Evolutionary conservation across 441 rosid species (phyloP).

Genomic region (Adansonia rubrostipa): DNA sequence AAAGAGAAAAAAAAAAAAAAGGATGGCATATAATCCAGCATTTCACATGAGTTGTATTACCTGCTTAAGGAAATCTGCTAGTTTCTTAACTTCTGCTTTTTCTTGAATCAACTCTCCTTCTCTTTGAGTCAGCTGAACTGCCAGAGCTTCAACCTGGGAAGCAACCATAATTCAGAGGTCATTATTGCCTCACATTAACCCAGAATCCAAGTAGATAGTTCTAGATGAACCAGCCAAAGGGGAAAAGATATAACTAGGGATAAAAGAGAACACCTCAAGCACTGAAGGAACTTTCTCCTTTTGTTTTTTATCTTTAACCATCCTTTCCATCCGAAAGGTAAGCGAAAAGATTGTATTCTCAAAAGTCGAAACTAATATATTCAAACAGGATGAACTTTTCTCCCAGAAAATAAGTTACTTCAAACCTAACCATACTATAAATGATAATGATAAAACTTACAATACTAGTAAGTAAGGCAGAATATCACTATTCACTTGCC

Average conservation of each 20-base stretch:
- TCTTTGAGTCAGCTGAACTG: constrained; percentile 91
- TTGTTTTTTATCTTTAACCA: not conserved
- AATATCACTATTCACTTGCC: not conserved
- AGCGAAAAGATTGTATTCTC: not conserved
- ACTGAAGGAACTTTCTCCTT: no score
- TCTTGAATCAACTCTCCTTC: constrained; percentile 96
- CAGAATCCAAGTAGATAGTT: constrained; percentile 9
- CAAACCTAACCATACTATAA: not conserved
- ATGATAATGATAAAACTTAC: not conserved
- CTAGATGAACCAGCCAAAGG: constrained; percentile 2
- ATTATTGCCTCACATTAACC: constrained; percentile 22
- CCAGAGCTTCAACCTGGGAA: constrained; percentile 91
- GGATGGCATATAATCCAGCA: not conserved
- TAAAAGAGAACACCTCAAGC: not conserved
- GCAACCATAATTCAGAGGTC: constrained; percentile 22
- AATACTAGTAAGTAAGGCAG: not conserved
- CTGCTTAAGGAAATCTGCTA: constrained; percentile 88
- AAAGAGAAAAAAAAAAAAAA: no score
- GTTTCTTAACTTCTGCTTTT: constrained; percentile 93
- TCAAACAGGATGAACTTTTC: not conserved
- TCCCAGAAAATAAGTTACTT: not conserved
- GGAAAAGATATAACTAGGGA: not conserved
- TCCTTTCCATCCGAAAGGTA: not conserved
- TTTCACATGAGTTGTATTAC: constrained; percentile 40
- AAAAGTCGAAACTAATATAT: not conserved